Evolutionary conservation across 2,329 filamentous ascomycete species (phyloP).

Genomic region (Xenoacremonium recifei): DNA sequence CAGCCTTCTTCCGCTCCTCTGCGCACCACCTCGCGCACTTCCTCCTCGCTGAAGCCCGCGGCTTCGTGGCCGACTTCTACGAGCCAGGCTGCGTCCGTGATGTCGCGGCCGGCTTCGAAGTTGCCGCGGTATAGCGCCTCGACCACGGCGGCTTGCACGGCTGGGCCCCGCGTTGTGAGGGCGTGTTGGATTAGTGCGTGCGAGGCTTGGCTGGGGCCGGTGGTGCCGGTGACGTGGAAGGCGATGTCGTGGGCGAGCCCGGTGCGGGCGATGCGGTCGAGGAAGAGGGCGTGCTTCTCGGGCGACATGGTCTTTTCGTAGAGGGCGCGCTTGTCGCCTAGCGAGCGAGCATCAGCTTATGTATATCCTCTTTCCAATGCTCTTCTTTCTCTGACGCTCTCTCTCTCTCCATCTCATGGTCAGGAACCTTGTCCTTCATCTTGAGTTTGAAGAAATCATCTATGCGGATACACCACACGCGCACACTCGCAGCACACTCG

Average conservation of each 20-base stretch:
- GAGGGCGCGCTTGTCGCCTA: slow-evolving; percentile 35
- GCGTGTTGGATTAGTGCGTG: slow-evolving; percentile 48
- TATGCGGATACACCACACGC: too few relatives aligned
- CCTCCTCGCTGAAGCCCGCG: slow-evolving; percentile 28
- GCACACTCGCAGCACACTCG: too few relatives aligned
- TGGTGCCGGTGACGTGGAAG: slow-evolving; percentile 40
- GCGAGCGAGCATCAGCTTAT: too few relatives aligned
- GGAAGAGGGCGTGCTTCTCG: slow-evolving; percentile 25
- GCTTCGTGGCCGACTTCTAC: slow-evolving; percentile 30
- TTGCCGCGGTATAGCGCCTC: slow-evolving; percentile 40
- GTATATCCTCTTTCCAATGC: too few relatives aligned
- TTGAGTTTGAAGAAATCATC: too few relatives aligned
- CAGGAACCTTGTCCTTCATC: too few relatives aligned
- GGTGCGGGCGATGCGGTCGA: slow-evolving; percentile 29
- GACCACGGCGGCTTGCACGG: slow-evolving; percentile 39
- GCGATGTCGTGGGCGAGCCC: slow-evolving; percentile 37
- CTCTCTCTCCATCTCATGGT: too few relatives aligned
- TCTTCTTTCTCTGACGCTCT: too few relatives aligned
- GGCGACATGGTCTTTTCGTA: slow-evolving; percentile 32
- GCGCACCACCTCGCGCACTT: slow-evolving; percentile 27
- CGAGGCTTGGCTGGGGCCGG: slow-evolving; percentile 43
- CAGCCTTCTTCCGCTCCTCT: slow-evolving; percentile 26
- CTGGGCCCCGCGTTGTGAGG: slow-evolving; percentile 27
- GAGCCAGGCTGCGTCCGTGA: slow-evolving; percentile 41
- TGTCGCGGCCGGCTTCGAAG: slow-evolving; percentile 41